Conservation (phyloP, 2,329 filamentous ascomycete species). For the Penicillium freii region DNA sequence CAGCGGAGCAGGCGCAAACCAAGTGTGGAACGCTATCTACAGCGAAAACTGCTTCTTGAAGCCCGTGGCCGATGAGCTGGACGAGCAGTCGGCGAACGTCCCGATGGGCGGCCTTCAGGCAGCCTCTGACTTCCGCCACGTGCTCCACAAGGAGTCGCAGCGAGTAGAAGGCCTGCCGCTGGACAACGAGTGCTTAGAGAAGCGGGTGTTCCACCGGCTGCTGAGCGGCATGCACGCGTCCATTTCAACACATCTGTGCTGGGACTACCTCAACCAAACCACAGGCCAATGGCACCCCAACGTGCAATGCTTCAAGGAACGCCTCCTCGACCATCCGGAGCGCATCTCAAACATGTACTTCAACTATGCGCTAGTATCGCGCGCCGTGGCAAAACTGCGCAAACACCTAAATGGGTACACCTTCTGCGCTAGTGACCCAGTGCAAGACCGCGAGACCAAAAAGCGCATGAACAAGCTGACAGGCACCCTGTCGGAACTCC, state of each 20-base stretch:
- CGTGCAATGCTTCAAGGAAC: conserved; percentile 77
- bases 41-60: conserved; percentile 89
- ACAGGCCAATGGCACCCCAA: conserved; percentile 94
- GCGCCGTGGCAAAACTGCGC: conserved; percentile 85
- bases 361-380: conserved; percentile 94
- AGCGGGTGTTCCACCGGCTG: conserved; percentile 95
- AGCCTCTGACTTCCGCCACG: conserved; percentile 59
- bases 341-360: conserved; percentile 98
- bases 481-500: conserved; percentile 62
- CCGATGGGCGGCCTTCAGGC: conserved; percentile 53
- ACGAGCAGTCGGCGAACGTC: conserved; percentile 29
- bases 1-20: conserved; percentile 74
- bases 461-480: conserved; percentile 77
- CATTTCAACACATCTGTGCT: conserved; percentile 94
- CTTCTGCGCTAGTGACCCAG: conserved; percentile 83
- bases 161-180: conserved; percentile 62
- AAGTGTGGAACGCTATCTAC: conserved; percentile 97
- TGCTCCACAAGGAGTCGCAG: conserved; percentile 51
- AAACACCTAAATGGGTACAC: conserved; percentile 80
- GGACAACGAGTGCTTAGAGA: conserved; percentile 93
- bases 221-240: conserved; percentile 98
- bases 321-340: conserved; percentile 82
- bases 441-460: conserved; percentile 76
- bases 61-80: conserved; percentile 32
- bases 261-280: conserved; percentile 92